Percentiles rank a stretch among this genome's conserved stretches.
These are phyloP conservation scores for Pythium folliculosum DNA, from an alignment of 352 stramenopile species.

Conservation along the genomic window DNA sequence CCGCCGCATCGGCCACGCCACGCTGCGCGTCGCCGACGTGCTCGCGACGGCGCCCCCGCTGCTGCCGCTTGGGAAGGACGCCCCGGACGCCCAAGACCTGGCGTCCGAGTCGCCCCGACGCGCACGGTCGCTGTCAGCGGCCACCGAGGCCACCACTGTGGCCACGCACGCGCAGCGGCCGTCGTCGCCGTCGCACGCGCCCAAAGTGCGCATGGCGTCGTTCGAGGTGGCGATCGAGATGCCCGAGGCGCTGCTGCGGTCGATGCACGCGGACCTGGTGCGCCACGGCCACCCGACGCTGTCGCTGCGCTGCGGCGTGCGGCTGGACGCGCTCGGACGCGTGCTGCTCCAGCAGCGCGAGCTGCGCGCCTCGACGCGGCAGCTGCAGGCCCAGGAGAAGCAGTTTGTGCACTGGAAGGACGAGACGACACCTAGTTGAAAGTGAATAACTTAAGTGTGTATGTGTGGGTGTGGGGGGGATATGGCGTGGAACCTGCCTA, in stretches of 20 bases:
- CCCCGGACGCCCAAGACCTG: too few relatives aligned
- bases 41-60: constrained; percentile 38
- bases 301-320: constrained; percentile 54
- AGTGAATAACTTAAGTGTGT: constrained; percentile 29
- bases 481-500: not conserved
- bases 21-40: constrained; percentile 47
- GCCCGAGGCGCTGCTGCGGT: constrained; percentile 41
- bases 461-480: not conserved
- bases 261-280: constrained; percentile 43
- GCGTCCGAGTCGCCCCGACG: constrained; percentile 48
- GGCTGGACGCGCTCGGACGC: constrained; percentile 43
- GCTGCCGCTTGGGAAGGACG: not conserved
- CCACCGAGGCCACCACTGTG: not conserved
- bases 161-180: not conserved
- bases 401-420: constrained; percentile 54
- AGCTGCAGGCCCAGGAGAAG: constrained; percentile 45
- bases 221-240: constrained; percentile 73
- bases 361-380: constrained; percentile 38
- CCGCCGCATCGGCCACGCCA: constrained; percentile 46
- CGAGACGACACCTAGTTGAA: not conserved
- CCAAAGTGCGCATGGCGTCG: constrained; percentile 48
- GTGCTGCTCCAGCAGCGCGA: constrained; percentile 46
- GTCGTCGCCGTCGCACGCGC: constrained; percentile 2
- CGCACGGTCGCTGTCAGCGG: constrained; percentile 16
- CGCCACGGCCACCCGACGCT: constrained; percentile 57